Conservation (phyloP, 2,329 filamentous ascomycete species). For the Microascus cirrosus region DNA sequence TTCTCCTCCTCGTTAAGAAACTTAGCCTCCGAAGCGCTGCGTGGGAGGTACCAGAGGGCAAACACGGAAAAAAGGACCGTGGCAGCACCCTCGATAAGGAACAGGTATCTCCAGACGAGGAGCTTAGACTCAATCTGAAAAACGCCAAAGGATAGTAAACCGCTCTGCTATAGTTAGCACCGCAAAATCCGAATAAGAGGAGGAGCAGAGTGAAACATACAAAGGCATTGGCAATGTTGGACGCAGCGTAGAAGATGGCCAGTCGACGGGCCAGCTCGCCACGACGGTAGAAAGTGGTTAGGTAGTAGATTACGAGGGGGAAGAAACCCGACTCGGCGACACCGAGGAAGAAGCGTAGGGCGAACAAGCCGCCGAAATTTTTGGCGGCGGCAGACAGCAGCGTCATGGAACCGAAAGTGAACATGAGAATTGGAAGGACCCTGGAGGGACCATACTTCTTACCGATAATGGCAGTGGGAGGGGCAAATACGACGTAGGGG, state of each 20-base stretch:
- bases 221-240: constrained; percentile 57
- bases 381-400: constrained; percentile 41
- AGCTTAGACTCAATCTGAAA: constrained; percentile 32
- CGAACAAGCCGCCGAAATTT: constrained; percentile 37
- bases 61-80: constrained; percentile 53
- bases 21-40: constrained; percentile 47
- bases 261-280: constrained; percentile 30
- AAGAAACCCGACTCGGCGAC: constrained; percentile 43
- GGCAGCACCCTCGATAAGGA: constrained; percentile 41
- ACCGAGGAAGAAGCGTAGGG: constrained; percentile 41
- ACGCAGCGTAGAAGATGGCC: constrained; percentile 66
- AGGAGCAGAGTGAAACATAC: not conserved
- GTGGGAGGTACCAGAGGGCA: constrained; percentile 59
- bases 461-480: constrained; percentile 43
- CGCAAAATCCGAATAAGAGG: too few species aligned
- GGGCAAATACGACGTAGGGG: constrained; percentile 62
- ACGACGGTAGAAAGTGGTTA: constrained; percentile 38
- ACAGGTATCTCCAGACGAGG: constrained; percentile 36
- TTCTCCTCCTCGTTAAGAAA: constrained; percentile 59
- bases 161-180: constrained; percentile 14
- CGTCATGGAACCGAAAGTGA: constrained; percentile 57
- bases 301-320: constrained; percentile 40
- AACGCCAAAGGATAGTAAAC: constrained; percentile 34
- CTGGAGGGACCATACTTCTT: constrained; percentile 59
- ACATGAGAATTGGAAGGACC: constrained; percentile 62